A percentile compares a stretch with the other conserved stretches of the same genome.
Evolutionary conservation across 2,329 filamentous ascomycete species (phyloP).

Genomic region (Seiridium cupressi): DNA sequence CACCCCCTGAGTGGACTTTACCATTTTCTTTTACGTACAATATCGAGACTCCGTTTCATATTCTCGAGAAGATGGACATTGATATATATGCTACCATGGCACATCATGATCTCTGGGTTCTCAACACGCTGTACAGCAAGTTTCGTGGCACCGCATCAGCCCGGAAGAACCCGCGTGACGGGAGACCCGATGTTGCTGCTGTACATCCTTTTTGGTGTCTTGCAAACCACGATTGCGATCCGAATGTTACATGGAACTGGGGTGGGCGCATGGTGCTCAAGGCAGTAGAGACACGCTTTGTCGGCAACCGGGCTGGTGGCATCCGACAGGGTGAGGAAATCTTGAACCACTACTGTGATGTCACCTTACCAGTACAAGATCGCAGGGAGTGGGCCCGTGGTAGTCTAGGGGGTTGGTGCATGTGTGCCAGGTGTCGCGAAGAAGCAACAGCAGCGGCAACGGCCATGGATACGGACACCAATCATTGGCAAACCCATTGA

Average conservation of each 20-base stretch:
- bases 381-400: slow-evolving; percentile 87
- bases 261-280: slow-evolving; percentile 72
- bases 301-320: slow-evolving; percentile 51
- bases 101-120: slow-evolving; percentile 73
- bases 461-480: neutral
- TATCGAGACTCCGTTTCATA: slow-evolving; percentile 70
- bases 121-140: slow-evolving; percentile 91
- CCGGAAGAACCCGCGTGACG: slow-evolving; percentile 71
- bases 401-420: slow-evolving; percentile 84
- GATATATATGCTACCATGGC: slow-evolving; percentile 64
- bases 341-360: slow-evolving; percentile 91
- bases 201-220: slow-evolving; percentile 96
- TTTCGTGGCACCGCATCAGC: slow-evolving; percentile 92
- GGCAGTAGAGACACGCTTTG: slow-evolving; percentile 57
- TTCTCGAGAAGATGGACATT: slow-evolving; percentile 82
- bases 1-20: slow-evolving; percentile 64
- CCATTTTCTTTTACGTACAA: slow-evolving; percentile 78
- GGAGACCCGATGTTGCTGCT: slow-evolving; percentile 85
- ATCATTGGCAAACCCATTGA: neutral
- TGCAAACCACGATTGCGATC: slow-evolving; percentile 94
- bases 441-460: slow-evolving; percentile 47
- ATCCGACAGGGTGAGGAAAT: slow-evolving; percentile 82
- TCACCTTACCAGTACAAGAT: slow-evolving; percentile 72
- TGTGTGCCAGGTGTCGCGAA: slow-evolving; percentile 77
- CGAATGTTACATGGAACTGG: slow-evolving; percentile 95